A percentile compares a stretch with the other conserved stretches of the same genome.
phyloP scores from a whole-genome alignment of 768 basidiomycete species.

The Kwoniella bestiolae region DNA sequence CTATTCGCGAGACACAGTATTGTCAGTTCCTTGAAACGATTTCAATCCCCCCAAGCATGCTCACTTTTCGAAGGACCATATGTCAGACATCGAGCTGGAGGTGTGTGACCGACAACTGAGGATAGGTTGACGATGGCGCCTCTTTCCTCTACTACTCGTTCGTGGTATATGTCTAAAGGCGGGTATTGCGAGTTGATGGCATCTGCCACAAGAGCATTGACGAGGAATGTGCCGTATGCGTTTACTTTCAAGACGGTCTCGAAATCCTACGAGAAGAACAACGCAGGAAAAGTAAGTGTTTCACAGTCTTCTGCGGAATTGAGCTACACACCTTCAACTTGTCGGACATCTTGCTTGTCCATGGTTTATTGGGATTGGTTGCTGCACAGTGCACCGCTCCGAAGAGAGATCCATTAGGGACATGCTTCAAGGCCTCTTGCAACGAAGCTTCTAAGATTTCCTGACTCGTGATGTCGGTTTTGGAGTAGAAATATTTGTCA shows the following conservation, averaged over 20 bases:
- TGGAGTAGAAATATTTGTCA: slow-evolving; percentile 35
- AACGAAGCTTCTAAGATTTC: slow-evolving; percentile 34
- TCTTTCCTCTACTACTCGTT: slow-evolving; percentile 37
- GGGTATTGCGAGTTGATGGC: slow-evolving; percentile 44
- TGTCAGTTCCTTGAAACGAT: too few relatives aligned
- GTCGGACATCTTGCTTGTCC: slow-evolving; percentile 33
- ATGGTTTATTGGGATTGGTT: slow-evolving; percentile 24
- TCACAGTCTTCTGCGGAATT: slow-evolving; percentile 37
- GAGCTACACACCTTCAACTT: slow-evolving; percentile 21
- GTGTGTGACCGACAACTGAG: slow-evolving; percentile 36
- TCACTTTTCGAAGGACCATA: slow-evolving; percentile 51
- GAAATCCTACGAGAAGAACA: not conserved
- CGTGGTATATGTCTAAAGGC: slow-evolving; percentile 26
- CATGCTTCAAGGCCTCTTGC: slow-evolving; percentile 16
- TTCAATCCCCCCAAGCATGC: too few relatives aligned
- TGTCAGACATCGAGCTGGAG: slow-evolving; percentile 41
- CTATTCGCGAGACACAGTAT: too few relatives aligned
- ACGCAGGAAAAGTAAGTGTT: slow-evolving; percentile 6
- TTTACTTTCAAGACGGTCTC: slow-evolving; percentile 45
- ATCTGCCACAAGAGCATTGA: slow-evolving; percentile 50
- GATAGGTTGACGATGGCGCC: slow-evolving; percentile 54
- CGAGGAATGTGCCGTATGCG: slow-evolving; percentile 46
- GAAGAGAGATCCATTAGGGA: slow-evolving; percentile 23
- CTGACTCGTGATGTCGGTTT: slow-evolving; percentile 40
- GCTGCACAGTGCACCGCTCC: slow-evolving; percentile 37